Evolutionary conservation across 2,329 filamentous ascomycete genomes (phyloP).

Genomic region (Aschersonia sp.): DNA sequence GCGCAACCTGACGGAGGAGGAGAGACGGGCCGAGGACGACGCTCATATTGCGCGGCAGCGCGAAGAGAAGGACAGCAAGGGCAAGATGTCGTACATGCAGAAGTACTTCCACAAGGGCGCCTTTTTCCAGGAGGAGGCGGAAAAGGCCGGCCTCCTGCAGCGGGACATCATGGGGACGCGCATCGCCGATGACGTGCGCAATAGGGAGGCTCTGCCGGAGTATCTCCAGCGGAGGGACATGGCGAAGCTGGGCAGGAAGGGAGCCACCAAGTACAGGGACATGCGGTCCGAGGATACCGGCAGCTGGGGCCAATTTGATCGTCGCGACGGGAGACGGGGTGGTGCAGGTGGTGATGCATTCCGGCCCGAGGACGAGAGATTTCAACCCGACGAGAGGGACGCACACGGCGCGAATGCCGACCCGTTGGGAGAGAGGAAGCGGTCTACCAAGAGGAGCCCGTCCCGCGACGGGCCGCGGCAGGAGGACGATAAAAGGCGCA

Average conservation of each 20-base stretch:
- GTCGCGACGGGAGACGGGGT: constrained; percentile 20
- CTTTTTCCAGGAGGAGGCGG: constrained; percentile 77
- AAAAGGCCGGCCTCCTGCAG: constrained; percentile 59
- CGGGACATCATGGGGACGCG: constrained; percentile 75
- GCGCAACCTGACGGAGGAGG: constrained; percentile 72
- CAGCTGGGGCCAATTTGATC: constrained; percentile 57
- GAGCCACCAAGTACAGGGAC: constrained; percentile 79
- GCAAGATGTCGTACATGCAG: constrained; percentile 82
- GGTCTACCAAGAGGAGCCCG: constrained; percentile 25
- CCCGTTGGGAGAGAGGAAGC: constrained; percentile 24
- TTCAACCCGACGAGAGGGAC: constrained; percentile 44
- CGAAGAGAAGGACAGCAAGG: constrained; percentile 62
- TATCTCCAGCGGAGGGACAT: constrained; percentile 88
- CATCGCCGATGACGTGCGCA: constrained; percentile 70
- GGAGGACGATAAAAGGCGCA: constrained; percentile 42
- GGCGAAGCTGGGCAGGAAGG: constrained; percentile 87
- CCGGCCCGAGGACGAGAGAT: constrained; percentile 34
- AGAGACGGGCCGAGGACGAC: constrained; percentile 74
- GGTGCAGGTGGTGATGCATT: constrained; percentile 30
- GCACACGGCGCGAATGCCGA: constrained; percentile 15
- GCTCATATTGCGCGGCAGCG: constrained; percentile 64
- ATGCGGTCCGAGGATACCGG: constrained; percentile 85
- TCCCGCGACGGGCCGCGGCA: constrained; percentile 39
- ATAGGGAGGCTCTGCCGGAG: constrained; percentile 73
- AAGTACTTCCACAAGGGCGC: constrained; percentile 96